Evolutionary conservation across 192 early-diverging fungal species (phyloP), one percentile per base, ranked within the genome.

Genomic region (Podila minutissima): DNA sequence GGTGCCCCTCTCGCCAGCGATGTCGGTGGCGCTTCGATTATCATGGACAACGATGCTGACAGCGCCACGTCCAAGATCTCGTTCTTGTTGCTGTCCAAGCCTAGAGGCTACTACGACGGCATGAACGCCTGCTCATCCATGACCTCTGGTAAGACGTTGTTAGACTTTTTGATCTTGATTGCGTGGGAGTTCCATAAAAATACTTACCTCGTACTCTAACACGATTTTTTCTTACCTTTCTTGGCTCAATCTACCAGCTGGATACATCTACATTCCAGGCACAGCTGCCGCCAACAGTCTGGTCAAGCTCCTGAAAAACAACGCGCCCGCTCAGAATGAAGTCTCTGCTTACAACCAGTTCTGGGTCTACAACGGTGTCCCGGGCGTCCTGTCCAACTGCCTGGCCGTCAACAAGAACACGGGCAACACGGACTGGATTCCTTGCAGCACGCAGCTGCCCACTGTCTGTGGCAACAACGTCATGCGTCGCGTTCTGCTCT

Each of bases 291-390:
- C 66, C 10, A 50, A 17, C 12, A 32, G 32, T 6, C 24, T 67
- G 66, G 12, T 58, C 29, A 22, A 26, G 17, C 20, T 67, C 11
- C 50, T 67, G 9, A 57, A 67, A 29, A 57, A 26, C 32, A 67
- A 67, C n/a, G 50, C 51, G 2, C 31, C 51, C 15, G 66, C 66
- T 24, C 66, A 57, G 5, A 10, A 9, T 9, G 66, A 67, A 24
- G 66, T 67, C 49, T 35, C 66, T 24, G 51, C 50, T 12, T 67
- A 55, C 48, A 35, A 31, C 20, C 66, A 67, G 50, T 67, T 67
- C 50, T 67, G 66, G 75, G 69, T 77, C 37, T 77, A 71, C 29
- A 77, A 77, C 59, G 75, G 74, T 69, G 64, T 13, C 20, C 51
- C 29, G 12, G 22, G 31, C 29, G 31, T 29, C 4, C 24, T 22